phyloP scores from a whole-genome alignment of 352 stramenopile genomes.

The Pythium rhizo-oryzae region DNA sequence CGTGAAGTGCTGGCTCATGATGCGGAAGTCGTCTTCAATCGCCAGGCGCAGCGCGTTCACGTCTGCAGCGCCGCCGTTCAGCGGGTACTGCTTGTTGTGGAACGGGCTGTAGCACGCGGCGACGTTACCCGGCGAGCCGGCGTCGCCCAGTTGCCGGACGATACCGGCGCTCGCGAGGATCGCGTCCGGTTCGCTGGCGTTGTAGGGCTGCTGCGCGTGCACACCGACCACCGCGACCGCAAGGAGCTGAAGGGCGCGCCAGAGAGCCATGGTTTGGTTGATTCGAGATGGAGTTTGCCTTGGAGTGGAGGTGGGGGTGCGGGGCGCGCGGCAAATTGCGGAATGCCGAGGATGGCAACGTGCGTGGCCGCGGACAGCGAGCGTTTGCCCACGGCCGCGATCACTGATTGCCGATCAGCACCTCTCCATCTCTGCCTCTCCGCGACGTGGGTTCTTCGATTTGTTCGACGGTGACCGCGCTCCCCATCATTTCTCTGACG shows the following conservation, averaged over 20 bases:
- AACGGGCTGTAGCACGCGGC: slow-evolving; percentile 59
- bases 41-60: slow-evolving; percentile 15
- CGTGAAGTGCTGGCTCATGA: slow-evolving; percentile 49
- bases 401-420: too few species aligned
- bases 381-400: too few species aligned
- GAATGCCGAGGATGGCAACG: background rate
- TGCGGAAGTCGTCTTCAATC: slow-evolving; percentile 45
- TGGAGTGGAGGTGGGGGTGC: background rate
- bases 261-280: background rate
- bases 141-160: slow-evolving; percentile 6
- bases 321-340: background rate
- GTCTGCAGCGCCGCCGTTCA: slow-evolving; percentile 26
- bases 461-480: too few species aligned
- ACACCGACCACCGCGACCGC: background rate
- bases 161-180: background rate
- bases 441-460: too few species aligned
- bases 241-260: slow-evolving; percentile 1
- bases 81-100: slow-evolving; percentile 54
- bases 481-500: too few species aligned
- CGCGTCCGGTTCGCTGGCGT: background rate
- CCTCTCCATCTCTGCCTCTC: too few species aligned
- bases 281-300: background rate
- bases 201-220: background rate
- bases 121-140: slow-evolving; percentile 29
- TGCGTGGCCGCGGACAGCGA: too few species aligned